Base-by-base conservation (phyloP, 2,329 filamentous ascomycete genomes). In the Paraphaeosphaeria sporulosa region DNA sequence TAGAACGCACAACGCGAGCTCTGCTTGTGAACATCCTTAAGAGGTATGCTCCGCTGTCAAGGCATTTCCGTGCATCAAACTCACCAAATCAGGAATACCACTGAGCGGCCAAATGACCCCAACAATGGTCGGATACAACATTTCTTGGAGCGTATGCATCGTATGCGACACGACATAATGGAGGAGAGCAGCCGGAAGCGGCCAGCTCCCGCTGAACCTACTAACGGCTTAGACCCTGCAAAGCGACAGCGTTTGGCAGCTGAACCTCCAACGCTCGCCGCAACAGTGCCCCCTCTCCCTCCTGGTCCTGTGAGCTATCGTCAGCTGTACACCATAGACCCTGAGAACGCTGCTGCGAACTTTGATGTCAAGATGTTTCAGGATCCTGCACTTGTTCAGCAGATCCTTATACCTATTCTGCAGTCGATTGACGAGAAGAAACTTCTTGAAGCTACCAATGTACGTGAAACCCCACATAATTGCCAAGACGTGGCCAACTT, bases 1-100 rank as follows among this genome's bases (percentile, higher is more conserved):
- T 99, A 88, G 94, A 97, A 77, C 93, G 96, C 74, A 99, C 95
- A 25, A 91, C 91, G 3, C 87, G 93, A 70, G 88, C 93, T 67
- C 81, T 99, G 49, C 84, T 98, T 42, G 86, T 94, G 55, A 94
- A 97, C 78, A 82, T 97, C 55, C 83, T 90, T 67, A 94, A 94
- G 80, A 86, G 88, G 90, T 92, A 83, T 66, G 83, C 38, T 51
- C 6, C 63, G 58, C 66, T 40, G 64, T 53, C 25, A 27, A 9
- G 13, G 34, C 12, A 53, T 15, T 30, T 60, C 23, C 36, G 25
- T n/a, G 25, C 21, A 9, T 46, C n/a, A 62, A 49, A 32, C 54
- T 60, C 51, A 64, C 17, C 19, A 36, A 4, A 47, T 1, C 36
- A 93, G 94, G 71, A 93, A 95, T 68, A 27, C 27, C n/a, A 13